These are phyloP conservation scores for Saturnispora dispora DNA, from an alignment of 805 yeast species.

Conservation along the genomic window DNA sequence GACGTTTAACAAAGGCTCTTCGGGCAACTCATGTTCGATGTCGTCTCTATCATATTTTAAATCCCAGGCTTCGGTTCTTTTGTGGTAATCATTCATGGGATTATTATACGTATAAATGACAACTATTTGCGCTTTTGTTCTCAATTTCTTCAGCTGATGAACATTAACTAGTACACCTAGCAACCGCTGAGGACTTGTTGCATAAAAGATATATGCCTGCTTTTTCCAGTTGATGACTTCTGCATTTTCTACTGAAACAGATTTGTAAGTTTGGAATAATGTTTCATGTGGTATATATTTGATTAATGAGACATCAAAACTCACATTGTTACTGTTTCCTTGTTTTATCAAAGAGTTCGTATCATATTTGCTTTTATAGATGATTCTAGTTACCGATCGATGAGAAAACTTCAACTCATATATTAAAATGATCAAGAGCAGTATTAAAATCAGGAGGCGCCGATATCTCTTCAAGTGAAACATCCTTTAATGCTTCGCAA, in stretches of 20 bases:
- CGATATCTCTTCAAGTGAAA: constrained; percentile 1
- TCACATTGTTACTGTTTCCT: background rate
- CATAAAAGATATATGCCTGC: constrained; percentile 53
- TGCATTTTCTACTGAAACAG: constrained; percentile 7
- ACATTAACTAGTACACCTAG: constrained; percentile 45
- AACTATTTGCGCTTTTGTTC: constrained; percentile 37
- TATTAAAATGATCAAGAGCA: background rate
- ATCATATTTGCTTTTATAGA: background rate
- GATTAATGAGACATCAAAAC: constrained; percentile 13
- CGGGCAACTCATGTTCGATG: background rate
- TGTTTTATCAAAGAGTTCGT: background rate
- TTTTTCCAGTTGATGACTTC: constrained; percentile 31
- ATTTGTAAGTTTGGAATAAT: constrained; percentile 11
- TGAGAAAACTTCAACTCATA: background rate
- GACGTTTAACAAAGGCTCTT: background rate
- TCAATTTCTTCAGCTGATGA: constrained; percentile 27
- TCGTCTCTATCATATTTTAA: background rate
- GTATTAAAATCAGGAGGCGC: background rate
- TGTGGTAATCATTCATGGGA: constrained; percentile 3
- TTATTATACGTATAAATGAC: constrained; percentile 29
- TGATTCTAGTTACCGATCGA: background rate
- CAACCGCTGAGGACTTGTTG: constrained; percentile 42
- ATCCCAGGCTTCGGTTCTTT: constrained; percentile 6
- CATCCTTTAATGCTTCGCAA: background rate
- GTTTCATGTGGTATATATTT: constrained; percentile 17